Percentiles rank a stretch among this genome's conserved stretches.
phyloP scores from a whole-genome alignment of 371 early-diverging fungal genomes.

The Apophysomyces ossiformis region DNA sequence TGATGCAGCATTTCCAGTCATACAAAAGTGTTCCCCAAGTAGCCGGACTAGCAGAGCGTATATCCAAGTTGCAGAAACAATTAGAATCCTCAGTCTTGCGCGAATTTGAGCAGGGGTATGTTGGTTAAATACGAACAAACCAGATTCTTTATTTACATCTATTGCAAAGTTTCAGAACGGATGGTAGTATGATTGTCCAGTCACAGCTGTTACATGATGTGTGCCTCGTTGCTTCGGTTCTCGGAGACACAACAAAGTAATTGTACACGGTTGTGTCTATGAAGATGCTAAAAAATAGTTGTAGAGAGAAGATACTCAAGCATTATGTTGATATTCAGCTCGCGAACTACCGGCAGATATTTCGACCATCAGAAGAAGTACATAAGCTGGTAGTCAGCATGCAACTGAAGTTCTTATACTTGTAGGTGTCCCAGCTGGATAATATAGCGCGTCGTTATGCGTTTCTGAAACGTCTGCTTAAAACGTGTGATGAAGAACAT shows the following conservation, averaged over 20 bases:
- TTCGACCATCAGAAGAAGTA: conserved; percentile 81
- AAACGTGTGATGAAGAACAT: conserved; percentile 87
- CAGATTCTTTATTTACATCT: neutral
- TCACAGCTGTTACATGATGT: conserved; percentile 68
- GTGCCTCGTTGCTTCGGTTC: conserved; percentile 76
- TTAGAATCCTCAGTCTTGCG: conserved; percentile 71
- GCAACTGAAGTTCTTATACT: neutral
- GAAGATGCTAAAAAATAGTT: neutral
- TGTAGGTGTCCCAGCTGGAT: conserved; percentile 78
- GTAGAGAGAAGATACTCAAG: conserved; percentile 61
- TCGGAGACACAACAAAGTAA: conserved; percentile 74
- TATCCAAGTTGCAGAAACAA: conserved; percentile 66
- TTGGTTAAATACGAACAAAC: neutral
- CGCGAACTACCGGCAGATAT: conserved; percentile 83
- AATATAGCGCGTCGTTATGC: conserved; percentile 91
- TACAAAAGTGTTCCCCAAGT: conserved; percentile 82
- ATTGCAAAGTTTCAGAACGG: conserved; percentile 48
- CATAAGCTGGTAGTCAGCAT: neutral
- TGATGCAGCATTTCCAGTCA: conserved; percentile 77
- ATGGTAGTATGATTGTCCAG: conserved; percentile 59
- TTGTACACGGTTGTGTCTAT: neutral
- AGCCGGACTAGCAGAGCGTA: conserved; percentile 65
- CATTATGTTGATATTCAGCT: conserved; percentile 86
- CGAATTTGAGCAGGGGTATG: conserved; percentile 76
- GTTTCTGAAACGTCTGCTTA: conserved; percentile 87